Evolutionary conservation across 139 green algal species (phyloP), one percentile per base, ranked within the genome.

Genomic region (Haematococcus sp.): DNA sequence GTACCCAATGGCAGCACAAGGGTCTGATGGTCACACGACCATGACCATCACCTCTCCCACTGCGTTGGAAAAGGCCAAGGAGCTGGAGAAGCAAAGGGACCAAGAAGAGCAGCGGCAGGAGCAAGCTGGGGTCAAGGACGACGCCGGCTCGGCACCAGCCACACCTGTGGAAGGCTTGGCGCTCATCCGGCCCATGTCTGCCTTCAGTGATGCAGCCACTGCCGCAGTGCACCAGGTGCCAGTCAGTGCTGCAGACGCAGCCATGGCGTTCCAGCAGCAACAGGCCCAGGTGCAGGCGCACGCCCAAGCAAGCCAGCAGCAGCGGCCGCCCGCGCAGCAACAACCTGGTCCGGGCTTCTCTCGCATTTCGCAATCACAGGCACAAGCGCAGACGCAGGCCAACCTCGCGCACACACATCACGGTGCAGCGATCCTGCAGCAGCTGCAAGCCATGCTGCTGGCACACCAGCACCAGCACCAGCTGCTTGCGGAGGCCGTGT

Each of bases 111-210:
- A 63, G 23, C 46, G 30, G 49, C 25, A 61, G 27, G 43, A 72
- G n/a, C 40, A 35, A 49, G 40, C 40, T 49, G 40, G 7, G 7
- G 40, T 7, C 40, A 11, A 11, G 40, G 40, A 11, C 40, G 40
- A 33, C 7, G 25, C 65, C 60, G 65, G 17, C 2, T 17, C 65
- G 60, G 65, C 65, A 59, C 23, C 65, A 72, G 35, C 65, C 54
- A 25, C 65, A 60, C 17, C 65, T 28, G 28, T 72, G 19, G 11
- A 13, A 25, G 25, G 40, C 43, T 40, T 43, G 35, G 22, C 54
- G 4, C 9, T 11, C 54, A 27, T 4, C 23, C 4, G 16, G 28
- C 23, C 60, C 22, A 68, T 44, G 16, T 43, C 16, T 11, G 5
- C 27, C 7, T 68, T 22, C 60, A 68, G 60, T 19, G 30, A 43